A percentile compares a stretch with the other conserved stretches of the same genome.
Conservation (phyloP, 176 grass and related monocot genomes). For the Eragrostis curvula region DNA sequence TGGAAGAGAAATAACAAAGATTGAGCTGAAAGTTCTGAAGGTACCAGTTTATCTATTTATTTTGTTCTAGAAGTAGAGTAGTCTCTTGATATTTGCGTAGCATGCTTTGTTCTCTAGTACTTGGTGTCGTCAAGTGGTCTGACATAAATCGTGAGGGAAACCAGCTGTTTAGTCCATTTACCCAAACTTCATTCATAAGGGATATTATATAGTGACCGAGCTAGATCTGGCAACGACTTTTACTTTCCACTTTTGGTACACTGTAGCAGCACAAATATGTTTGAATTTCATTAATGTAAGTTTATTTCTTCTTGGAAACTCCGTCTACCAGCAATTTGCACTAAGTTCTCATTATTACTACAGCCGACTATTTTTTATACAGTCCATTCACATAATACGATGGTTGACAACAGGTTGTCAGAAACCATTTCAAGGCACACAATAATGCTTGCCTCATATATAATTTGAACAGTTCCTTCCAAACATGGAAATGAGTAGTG, state of each 20-base stretch:
- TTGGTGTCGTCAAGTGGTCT: conserved; percentile 20
- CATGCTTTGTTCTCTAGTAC: conserved; percentile 30
- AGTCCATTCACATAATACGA: not conserved
- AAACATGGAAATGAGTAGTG: not conserved
- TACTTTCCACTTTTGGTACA: conserved; percentile 3
- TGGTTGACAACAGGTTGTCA: not conserved
- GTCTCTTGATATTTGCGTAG: not conserved
- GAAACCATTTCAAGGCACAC: conserved; percentile 6
- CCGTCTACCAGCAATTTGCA: not conserved
- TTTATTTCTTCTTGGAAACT: not conserved
- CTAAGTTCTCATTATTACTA: not conserved
- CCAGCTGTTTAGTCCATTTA: conserved; percentile 16
- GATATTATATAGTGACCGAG: not conserved
- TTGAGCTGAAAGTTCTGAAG: conserved; percentile 79
- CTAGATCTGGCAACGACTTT: not conserved
- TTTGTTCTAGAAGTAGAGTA: conserved; percentile 12
- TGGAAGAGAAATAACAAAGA: conserved; percentile 90
- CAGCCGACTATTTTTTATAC: not conserved
- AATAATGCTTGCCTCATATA: not conserved
- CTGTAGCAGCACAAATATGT: not conserved
- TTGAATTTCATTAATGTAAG: conserved; percentile 12
- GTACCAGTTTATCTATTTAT: conserved; percentile 47
- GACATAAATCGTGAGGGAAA: not conserved
- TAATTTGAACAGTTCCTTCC: not conserved
- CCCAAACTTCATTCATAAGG: not conserved